Evolutionary conservation across 1,139 yeast species (phyloP).

Genomic region (Kodamaea sp.): DNA sequence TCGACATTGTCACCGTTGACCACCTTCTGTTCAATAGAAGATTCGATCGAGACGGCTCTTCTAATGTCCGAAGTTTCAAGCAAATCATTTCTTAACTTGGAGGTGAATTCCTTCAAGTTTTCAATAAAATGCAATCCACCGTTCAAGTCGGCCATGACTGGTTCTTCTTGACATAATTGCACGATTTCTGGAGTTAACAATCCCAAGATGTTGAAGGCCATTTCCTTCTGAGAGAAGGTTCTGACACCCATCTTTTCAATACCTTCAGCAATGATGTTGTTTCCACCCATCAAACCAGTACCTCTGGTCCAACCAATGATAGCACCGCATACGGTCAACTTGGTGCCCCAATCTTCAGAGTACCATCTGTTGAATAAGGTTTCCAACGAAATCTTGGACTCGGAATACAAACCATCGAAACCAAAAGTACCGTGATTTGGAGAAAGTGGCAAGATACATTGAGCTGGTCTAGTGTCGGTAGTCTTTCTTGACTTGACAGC

Average conservation of each 20-base stretch:
- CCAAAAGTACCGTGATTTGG: conserved; percentile 99
- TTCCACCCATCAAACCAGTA: conserved; percentile 97
- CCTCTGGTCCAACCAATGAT: conserved; percentile 99
- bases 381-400: conserved; percentile 92
- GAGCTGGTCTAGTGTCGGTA: conserved; percentile 96
- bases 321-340: conserved; percentile 96
- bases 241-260: conserved; percentile 94
- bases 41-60: conserved; percentile 93
- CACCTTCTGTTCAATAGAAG: conserved; percentile 89
- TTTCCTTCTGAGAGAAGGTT: conserved; percentile 97
- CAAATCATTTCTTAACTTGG: conserved; percentile 77
- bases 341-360: conserved; percentile 95
- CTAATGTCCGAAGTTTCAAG: conserved; percentile 87
- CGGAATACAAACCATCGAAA: conserved; percentile 96
- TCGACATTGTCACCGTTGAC: conserved; percentile 91
- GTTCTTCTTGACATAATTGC: conserved; percentile 86
- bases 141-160: conserved; percentile 96
- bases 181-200: conserved; percentile 85
- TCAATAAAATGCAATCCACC: conserved; percentile 97
- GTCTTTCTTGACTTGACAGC: conserved; percentile 82
- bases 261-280: conserved; percentile 97
- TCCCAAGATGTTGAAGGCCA: conserved; percentile 98
- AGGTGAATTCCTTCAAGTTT: conserved; percentile 86
- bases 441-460: conserved; percentile 91
- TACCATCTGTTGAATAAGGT: conserved; percentile 98